Base-by-base conservation (phyloP, 1,284 basidiomycete genomes). In the Ganoderma multipileum region DNA sequence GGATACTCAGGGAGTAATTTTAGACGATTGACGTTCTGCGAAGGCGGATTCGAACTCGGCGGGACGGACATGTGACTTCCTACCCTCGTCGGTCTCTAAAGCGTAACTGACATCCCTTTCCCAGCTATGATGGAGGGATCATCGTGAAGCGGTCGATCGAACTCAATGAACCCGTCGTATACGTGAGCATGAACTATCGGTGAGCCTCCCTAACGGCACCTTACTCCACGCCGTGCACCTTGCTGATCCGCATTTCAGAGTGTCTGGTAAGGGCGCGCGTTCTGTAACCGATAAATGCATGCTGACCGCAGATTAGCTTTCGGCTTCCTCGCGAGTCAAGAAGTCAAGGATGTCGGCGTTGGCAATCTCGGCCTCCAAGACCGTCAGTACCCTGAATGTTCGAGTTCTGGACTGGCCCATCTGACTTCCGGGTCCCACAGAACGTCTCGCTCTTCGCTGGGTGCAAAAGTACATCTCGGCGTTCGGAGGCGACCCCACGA, bases 401-500 rank as follows among this genome's bases (percentile, higher is more conserved):
- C 3, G 23, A 2, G 47, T 52, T 38, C 30, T 12, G 16, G 14
- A 0, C 1, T n/a, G 11, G 9, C 3, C 33, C n/a, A 20, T 58
- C 58, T 62, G 30, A 64, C 42, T 28, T 38, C 58, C n/a, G 54
- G 33, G 55, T 63, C 20, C 33, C 63, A 33, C 59, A 62, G 76
- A 77, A 68, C 76, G 76, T 4, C 73, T 71, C 20, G 74, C 76
- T 2, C 69, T 77, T 36, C 71, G 67, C 5, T 77, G 76, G 76
- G 79, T 92, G 0, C 86, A 91, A 70, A 83, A 87, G 73, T 89
- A 92, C 73, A 89, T 93, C 55, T 69, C 78, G 16, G 78, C 79
- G 0, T 92, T 93, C 68, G 90, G 90, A 1, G 91, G 91, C 8
- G 86, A 92, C 74, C 85, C 86, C 18, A 78, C 80, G 2, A 84